Evolutionary conservation across 1,284 basidiomycete genomes (phyloP).

Genomic region (Microbotryomycetes sp.): DNA sequence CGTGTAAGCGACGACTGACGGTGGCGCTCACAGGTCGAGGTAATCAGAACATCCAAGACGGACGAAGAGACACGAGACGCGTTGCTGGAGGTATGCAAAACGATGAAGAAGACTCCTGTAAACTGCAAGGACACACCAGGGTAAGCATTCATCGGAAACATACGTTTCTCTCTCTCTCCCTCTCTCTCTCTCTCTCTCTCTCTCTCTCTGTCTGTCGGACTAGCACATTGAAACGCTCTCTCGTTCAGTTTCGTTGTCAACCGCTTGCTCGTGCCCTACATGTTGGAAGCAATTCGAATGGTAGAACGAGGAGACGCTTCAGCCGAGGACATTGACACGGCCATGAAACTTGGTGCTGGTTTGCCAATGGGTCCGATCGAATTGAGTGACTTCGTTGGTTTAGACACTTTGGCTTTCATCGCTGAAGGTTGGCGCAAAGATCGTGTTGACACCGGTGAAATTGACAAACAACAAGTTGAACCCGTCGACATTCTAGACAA

Average conservation of each 20-base stretch:
- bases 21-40: conserved; percentile 44
- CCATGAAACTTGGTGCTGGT: conserved; percentile 56
- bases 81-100: conserved; percentile 48
- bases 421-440: conserved; percentile 51
- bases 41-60: conserved; percentile 50
- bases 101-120: conserved; percentile 52
- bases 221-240: not conserved
- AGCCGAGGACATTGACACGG: conserved; percentile 53
- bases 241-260: conserved; percentile 49
- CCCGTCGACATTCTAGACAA: conserved; percentile 47
- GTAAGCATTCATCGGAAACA: conserved; percentile 22
- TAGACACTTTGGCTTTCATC: conserved; percentile 44
- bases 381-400: conserved; percentile 46
- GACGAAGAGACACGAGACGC: conserved; percentile 47
- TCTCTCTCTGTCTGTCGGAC: not conserved
- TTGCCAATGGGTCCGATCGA: conserved; percentile 47
- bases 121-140: conserved; percentile 53
- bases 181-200: conserved; percentile 4
- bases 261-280: conserved; percentile 51
- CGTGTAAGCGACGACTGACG: not conserved
- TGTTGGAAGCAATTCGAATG: conserved; percentile 54
- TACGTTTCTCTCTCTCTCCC: not conserved
- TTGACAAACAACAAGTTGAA: conserved; percentile 47
- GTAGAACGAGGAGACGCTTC: conserved; percentile 54
- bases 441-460: conserved; percentile 44